phyloP scores from a whole-genome alignment of 1,139 yeast species.

The Yamadazyma sp. region DNA sequence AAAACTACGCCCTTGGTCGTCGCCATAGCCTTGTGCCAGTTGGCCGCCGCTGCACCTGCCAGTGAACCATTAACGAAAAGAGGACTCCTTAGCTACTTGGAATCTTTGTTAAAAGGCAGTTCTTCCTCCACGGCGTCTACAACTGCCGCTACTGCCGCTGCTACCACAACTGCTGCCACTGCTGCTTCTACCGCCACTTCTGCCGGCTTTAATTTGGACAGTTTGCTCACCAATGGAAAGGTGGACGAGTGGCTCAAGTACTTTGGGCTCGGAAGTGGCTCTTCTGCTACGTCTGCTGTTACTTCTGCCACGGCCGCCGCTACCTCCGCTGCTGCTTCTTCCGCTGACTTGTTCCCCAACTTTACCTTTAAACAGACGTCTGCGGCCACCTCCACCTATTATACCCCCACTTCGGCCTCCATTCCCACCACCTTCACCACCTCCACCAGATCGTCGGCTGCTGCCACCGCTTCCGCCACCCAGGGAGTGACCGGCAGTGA shows the following conservation, averaged over 20 bases:
- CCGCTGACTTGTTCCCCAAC: constrained; percentile 9
- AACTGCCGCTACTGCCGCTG: constrained; percentile 10
- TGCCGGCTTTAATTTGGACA: constrained; percentile 12
- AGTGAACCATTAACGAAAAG: neutral
- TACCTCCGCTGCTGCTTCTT: constrained; percentile 7
- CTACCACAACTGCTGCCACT: constrained; percentile 9
- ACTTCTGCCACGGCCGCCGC: constrained; percentile 4
- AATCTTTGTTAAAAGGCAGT: constrained; percentile 5
- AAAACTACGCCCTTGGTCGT: constrained; percentile 7
- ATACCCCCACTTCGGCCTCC: constrained; percentile 6
- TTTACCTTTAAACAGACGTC: constrained; percentile 11
- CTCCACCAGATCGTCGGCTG: constrained; percentile 4
- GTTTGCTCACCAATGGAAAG: constrained; percentile 10
- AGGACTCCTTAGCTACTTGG: constrained; percentile 7
- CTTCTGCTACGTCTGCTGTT: neutral
- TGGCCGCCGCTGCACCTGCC: constrained; percentile 13
- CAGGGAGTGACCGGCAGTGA: constrained; percentile 12
- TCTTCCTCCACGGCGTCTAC: constrained; percentile 9
- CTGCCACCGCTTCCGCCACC: constrained; percentile 2
- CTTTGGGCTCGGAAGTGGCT: constrained; percentile 10
- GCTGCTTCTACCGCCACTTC: constrained; percentile 9
- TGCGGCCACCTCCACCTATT: constrained; percentile 10
- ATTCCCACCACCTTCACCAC: constrained; percentile 10
- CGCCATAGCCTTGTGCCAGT: constrained; percentile 4
- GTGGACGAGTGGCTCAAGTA: constrained; percentile 11